Evolutionary conservation across 2,329 filamentous ascomycete species (phyloP).

Genomic region (Pseudogymnoascus sp.): DNA sequence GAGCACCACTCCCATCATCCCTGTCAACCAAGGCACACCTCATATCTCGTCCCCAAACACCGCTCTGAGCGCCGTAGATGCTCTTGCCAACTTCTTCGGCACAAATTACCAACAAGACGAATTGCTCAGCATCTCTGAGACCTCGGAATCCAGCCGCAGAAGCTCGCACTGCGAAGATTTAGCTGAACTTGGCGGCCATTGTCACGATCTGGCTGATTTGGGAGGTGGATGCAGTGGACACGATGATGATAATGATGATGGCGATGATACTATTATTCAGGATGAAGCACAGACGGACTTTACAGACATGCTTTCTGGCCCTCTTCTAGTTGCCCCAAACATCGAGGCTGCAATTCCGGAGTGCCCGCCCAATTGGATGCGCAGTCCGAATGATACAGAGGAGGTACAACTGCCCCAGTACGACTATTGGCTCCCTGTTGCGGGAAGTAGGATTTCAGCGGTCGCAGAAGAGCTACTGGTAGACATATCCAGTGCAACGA

Average conservation of each 20-base stretch:
- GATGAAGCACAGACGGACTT: background rate
- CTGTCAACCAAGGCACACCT: background rate
- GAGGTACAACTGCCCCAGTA: too few species aligned
- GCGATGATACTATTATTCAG: background rate
- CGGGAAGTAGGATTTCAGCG: fast-evolving
- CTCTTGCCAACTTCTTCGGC: background rate
- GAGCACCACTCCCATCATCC: too few species aligned
- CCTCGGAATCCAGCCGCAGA: background rate
- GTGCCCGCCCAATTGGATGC: too few species aligned
- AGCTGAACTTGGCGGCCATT: background rate
- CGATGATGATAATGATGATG: background rate
- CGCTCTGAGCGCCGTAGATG: background rate
- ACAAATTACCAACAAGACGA: background rate
- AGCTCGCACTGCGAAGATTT: background rate
- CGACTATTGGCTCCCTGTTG: too few species aligned
- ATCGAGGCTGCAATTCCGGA: too few species aligned
- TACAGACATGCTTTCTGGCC: background rate
- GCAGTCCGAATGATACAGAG: too few species aligned
- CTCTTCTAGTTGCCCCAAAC: background rate
- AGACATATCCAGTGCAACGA: background rate
- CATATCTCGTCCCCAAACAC: background rate
- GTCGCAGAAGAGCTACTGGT: background rate
- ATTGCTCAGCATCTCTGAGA: background rate
- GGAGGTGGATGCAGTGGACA: background rate
- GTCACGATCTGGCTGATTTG: background rate